Evolutionary conservation across 192 early-diverging fungal genomes (phyloP).

Genomic region (Chytriomyces hyalinus): DNA sequence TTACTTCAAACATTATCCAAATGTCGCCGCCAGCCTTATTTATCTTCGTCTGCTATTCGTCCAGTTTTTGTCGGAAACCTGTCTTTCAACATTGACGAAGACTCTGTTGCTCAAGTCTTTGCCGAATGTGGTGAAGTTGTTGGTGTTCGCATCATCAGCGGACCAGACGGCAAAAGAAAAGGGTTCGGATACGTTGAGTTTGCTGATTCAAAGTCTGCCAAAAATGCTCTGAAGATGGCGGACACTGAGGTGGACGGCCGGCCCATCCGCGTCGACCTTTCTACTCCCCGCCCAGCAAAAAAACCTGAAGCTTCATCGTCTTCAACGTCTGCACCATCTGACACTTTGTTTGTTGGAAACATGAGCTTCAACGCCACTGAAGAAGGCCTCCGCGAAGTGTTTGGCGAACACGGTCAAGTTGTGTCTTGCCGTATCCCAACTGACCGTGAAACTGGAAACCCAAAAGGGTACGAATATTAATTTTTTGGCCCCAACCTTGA

Average conservation of each 20-base stretch:
- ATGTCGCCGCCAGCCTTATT: not conserved
- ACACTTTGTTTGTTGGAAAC: constrained; percentile 86
- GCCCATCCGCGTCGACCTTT: constrained; percentile 76
- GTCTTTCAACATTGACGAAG: constrained; percentile 73
- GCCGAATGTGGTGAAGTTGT: constrained; percentile 74
- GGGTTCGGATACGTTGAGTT: constrained; percentile 95
- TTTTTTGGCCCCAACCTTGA: no score
- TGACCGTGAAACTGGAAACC: constrained; percentile 70
- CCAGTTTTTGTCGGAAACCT: constrained; percentile 74
- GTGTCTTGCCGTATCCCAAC: constrained; percentile 72
- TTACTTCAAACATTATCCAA: not conserved
- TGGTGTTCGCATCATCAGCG: constrained; percentile 71
- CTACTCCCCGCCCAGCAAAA: constrained; percentile 48
- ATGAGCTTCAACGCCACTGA: constrained; percentile 71
- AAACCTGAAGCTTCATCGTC: constrained; percentile 53
- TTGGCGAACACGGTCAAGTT: constrained; percentile 65
- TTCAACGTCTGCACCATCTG: constrained; percentile 50
- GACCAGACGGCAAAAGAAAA: constrained; percentile 75
- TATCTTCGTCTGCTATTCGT: not conserved
- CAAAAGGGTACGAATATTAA: constrained; percentile 61
- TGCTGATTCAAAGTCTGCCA: constrained; percentile 63
- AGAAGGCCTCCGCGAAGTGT: constrained; percentile 61
- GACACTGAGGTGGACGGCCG: constrained; percentile 80
- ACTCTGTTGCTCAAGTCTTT: constrained; percentile 66
- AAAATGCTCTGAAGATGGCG: constrained; percentile 68